These are phyloP conservation scores for Arthroderma sp. DNA, from an alignment of 2,329 filamentous ascomycete genomes.

Conservation along the genomic window DNA sequence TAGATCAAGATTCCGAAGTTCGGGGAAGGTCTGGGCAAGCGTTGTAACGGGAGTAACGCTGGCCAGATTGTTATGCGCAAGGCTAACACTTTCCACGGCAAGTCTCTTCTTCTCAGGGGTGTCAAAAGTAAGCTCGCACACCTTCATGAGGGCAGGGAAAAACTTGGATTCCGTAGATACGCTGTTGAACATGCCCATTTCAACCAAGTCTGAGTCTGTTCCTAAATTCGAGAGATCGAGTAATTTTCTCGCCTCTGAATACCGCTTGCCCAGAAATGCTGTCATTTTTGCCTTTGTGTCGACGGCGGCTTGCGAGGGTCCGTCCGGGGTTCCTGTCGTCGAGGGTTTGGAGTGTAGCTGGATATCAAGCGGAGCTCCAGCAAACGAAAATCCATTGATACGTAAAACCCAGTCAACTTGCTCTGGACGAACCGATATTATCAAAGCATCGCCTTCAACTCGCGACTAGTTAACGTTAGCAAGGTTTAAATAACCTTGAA, in stretches of 20 bases:
- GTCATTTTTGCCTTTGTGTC: conserved; percentile 58
- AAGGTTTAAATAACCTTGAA: conserved; percentile 38
- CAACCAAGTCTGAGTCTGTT: conserved; percentile 55
- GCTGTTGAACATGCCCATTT: conserved; percentile 62
- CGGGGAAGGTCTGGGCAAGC: conserved; percentile 66
- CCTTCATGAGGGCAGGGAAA: conserved; percentile 80
- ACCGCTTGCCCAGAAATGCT: conserved; percentile 59
- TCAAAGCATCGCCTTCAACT: conserved; percentile 54
- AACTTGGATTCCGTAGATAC: conserved; percentile 67
- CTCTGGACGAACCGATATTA: conserved; percentile 52
- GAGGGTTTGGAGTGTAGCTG: conserved; percentile 23
- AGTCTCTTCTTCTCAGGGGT: conserved; percentile 58
- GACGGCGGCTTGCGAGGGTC: conserved; percentile 34
- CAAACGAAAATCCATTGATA: conserved; percentile 56
- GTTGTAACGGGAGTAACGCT: conserved; percentile 60
- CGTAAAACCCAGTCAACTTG: conserved; percentile 53
- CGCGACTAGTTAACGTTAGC: conserved; percentile 61
- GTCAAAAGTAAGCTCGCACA: conserved; percentile 68
- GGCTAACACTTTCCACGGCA: conserved; percentile 66
- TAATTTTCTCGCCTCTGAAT: conserved; percentile 57
- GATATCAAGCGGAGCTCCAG: conserved; percentile 46
- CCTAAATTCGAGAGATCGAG: conserved; percentile 71
- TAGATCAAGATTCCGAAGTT: conserved; percentile 77
- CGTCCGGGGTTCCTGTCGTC: conserved; percentile 14
- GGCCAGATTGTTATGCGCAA: conserved; percentile 66